Evolutionary conservation across 2,329 filamentous ascomycete species (phyloP).

Genomic region (Venturia asperata): DNA sequence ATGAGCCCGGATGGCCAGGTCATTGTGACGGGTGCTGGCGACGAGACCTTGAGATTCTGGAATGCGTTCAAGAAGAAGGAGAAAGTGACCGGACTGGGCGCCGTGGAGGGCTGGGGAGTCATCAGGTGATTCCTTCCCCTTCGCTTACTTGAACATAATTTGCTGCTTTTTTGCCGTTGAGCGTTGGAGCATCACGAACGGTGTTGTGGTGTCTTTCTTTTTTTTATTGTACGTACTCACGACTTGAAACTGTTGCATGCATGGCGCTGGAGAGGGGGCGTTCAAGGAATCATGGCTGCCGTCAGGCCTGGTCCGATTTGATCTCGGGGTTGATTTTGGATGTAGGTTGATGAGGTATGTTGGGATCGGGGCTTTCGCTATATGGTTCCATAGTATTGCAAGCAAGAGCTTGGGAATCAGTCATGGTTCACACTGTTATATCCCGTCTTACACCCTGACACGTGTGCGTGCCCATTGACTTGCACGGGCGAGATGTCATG

Average conservation of each 20-base stretch:
- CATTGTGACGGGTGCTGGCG: conserved; percentile 90
- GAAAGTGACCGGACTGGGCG: conserved; percentile 6
- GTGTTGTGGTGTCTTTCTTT: neutral
- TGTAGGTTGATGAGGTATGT: neutral
- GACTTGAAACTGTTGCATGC: conserved; percentile 3
- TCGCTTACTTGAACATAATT: neutral
- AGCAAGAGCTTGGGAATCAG: neutral
- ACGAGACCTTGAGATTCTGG: conserved; percentile 96
- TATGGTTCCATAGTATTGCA: neutral
- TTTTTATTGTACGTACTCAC: conserved; percentile 1
- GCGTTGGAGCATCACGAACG: conserved; percentile 1
- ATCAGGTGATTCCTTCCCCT: conserved; percentile 7
- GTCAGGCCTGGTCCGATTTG: neutral
- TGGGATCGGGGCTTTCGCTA: neutral
- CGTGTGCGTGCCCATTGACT: too few relatives aligned
- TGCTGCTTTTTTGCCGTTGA: conserved; percentile 2
- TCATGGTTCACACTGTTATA: neutral
- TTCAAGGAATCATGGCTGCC: neutral
- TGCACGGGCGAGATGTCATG: too few relatives aligned
- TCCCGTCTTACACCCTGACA: too few relatives aligned
- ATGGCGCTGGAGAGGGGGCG: neutral
- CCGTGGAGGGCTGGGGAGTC: conserved; percentile 11
- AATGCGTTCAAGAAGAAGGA: conserved; percentile 71
- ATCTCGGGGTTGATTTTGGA: neutral
- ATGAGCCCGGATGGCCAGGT: conserved; percentile 95